Conservation (phyloP, 345 rosid genomes). For the Laguncularia racemosa region DNA sequence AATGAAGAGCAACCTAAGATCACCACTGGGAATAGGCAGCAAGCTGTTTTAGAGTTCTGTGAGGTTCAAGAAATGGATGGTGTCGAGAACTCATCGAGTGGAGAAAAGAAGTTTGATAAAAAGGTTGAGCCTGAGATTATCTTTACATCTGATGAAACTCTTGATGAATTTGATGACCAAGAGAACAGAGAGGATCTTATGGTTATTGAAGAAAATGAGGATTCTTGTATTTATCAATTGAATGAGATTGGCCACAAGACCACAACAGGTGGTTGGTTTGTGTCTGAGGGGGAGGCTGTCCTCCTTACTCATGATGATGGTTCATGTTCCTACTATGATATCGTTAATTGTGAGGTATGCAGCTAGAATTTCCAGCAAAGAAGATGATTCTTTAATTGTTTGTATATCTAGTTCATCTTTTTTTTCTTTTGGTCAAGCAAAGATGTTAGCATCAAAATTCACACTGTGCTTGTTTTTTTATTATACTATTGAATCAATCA, state of each 20-base stretch:
- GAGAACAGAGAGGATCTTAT: slow-evolving; percentile 41
- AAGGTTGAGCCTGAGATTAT: slow-evolving; percentile 34
- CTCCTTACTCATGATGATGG: slow-evolving; percentile 88
- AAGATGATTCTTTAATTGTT: no score
- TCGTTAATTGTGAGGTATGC: slow-evolving; percentile 77
- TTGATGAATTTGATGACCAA: slow-evolving; percentile 77
- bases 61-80: slow-evolving; percentile 58
- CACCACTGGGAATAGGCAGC: slow-evolving; percentile 12
- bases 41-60: slow-evolving; percentile 17
- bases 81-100: slow-evolving; percentile 23
- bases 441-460: no score
- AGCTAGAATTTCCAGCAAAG: not conserved
- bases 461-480: not conserved
- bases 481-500: not conserved
- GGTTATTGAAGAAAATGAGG: slow-evolving; percentile 50
- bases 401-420: no score
- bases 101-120: slow-evolving; percentile 22
- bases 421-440: no score
- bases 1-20: slow-evolving; percentile 29
- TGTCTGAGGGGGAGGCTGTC: slow-evolving; percentile 94
- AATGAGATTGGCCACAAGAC: slow-evolving; percentile 60
- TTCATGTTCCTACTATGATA: slow-evolving; percentile 83
- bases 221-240: slow-evolving; percentile 34
- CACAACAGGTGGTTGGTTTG: slow-evolving; percentile 95
- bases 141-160: slow-evolving; percentile 65